These are phyloP conservation scores for Scytalidium sp. DNA, from an alignment of 2,329 filamentous ascomycete genomes.

Conservation along the genomic window DNA sequence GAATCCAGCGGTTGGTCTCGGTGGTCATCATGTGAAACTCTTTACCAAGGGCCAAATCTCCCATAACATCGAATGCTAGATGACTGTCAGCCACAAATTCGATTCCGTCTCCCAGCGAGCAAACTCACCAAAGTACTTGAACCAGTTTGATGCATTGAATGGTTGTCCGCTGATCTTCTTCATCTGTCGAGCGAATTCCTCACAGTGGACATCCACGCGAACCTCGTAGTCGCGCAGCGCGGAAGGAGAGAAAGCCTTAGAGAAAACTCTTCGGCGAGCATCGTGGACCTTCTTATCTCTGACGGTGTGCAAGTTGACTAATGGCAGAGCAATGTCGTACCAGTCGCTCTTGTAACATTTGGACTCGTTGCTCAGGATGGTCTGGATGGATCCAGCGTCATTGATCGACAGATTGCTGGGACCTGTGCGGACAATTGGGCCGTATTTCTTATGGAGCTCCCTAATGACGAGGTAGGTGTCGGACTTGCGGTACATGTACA, in stretches of 20 bases:
- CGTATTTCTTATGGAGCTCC: constrained; percentile 16
- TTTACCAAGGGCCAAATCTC: constrained; percentile 22
- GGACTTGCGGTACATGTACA: not conserved
- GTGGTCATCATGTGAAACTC: constrained; percentile 20
- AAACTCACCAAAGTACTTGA: constrained; percentile 12
- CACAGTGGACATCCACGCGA: constrained; percentile 13
- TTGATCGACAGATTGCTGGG: constrained; percentile 17
- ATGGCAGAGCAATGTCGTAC: constrained; percentile 17
- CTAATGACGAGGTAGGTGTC: constrained; percentile 13
- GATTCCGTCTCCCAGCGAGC: no score
- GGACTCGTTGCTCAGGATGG: constrained; percentile 11
- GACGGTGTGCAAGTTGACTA: constrained; percentile 10
- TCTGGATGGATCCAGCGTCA: constrained; percentile 14
- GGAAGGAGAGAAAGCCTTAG: not conserved
- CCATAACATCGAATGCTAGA: constrained; percentile 23
- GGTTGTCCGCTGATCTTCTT: constrained; percentile 11
- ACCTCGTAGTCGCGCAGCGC: constrained; percentile 21
- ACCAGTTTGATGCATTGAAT: constrained; percentile 17
- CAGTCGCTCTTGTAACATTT: constrained; percentile 17
- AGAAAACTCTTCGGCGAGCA: constrained; percentile 8
- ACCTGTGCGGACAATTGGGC: constrained; percentile 19
- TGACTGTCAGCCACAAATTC: no score
- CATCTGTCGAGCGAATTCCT: constrained; percentile 14
- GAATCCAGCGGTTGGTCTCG: not conserved
- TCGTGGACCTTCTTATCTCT: constrained; percentile 17